Evolutionary conservation across 768 basidiomycete genomes (phyloP), one percentile per base, ranked within the genome.

Genomic region (Trametes coccinea): DNA sequence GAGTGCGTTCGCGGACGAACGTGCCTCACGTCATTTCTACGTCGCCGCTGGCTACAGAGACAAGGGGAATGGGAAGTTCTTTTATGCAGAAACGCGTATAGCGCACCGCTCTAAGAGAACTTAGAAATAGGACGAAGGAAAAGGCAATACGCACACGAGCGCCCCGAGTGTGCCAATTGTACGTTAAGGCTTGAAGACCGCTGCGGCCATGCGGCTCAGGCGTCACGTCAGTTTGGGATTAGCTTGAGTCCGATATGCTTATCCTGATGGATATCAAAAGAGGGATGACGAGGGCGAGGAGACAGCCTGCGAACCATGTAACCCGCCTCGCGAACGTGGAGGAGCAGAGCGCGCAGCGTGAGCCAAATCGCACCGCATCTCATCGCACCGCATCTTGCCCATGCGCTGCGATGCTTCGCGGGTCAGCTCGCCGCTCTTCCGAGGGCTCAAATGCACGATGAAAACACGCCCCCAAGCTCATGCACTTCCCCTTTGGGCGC

Each of bases 391-490:
- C 55, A 30, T 48, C 55, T 48, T 46, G 30, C 34, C 34, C 39
- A n/a, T 56, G 55, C 53, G 13, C 31, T 45, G 53, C 57, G 56
- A 57, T 51, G 57, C 57, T 59, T 59, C 57, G 57, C 57, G 57
- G 57, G 43, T 29, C 57, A 44, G 34, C 29, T 48, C 39, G 30
- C 57, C 57, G 57, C 49, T 33, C 57, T 43, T 44, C 57, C 57
- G 57, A 40, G 33, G 29, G 48, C 14, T 10, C 29, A 31, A 30
- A 29, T 29, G 13, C 14, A 30, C 17, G 48, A 11, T 11, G 30
- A 33, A 10, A 22, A 29, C 14, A 31, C 48, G 30, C 30, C 17
- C 30, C 34, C 34, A 37, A 37, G 34, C 34, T 37, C 34, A 11
- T 37, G 34, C 34, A 37, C 48, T 49, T 49, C 41, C 41, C n/a